Percentiles rank a stretch among this genome's conserved stretches.
Evolutionary conservation across 2,329 filamentous ascomycete genomes (phyloP).

Genomic region (Aspergillus intermedius): DNA sequence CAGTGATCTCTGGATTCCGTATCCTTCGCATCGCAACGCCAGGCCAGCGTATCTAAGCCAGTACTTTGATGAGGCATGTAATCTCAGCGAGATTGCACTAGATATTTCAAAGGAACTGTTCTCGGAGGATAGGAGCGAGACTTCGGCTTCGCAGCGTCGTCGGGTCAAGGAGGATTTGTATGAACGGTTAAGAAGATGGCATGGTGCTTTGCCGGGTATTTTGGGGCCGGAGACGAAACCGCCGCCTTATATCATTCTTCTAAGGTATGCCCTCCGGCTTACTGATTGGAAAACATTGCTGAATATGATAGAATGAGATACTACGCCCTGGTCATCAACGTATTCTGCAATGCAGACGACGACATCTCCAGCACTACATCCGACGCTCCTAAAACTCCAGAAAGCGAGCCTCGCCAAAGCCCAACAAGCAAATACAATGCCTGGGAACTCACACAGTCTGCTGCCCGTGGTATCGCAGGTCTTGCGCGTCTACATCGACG

Average conservation of each 20-base stretch:
- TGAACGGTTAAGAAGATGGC: slow-evolving; percentile 24
- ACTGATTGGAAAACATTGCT: neutral
- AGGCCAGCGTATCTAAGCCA: slow-evolving; percentile 22
- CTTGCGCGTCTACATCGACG: slow-evolving; percentile 25
- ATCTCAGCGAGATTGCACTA: slow-evolving; percentile 28
- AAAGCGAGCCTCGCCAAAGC: slow-evolving; percentile 18
- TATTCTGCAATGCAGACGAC: slow-evolving; percentile 25
- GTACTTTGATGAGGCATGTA: slow-evolving; percentile 30
- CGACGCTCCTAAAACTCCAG: slow-evolving; percentile 22
- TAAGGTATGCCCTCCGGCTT: slow-evolving; percentile 16
- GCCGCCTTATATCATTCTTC: slow-evolving; percentile 28
- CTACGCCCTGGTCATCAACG: slow-evolving; percentile 27
- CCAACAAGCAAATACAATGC: slow-evolving; percentile 16
- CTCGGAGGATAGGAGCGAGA: slow-evolving; percentile 7
- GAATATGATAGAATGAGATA: slow-evolving; percentile 27
- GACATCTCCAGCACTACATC: slow-evolving; percentile 10
- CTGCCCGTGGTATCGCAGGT: slow-evolving; percentile 24
- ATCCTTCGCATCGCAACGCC: slow-evolving; percentile 25
- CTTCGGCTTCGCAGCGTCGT: slow-evolving; percentile 7
- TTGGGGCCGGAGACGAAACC: slow-evolving; percentile 21
- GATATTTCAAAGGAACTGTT: slow-evolving; percentile 31
- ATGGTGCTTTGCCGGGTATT: slow-evolving; percentile 21
- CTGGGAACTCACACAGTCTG: slow-evolving; percentile 18
- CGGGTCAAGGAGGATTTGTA: slow-evolving; percentile 25
- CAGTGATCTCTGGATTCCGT: slow-evolving; percentile 23